These are phyloP conservation scores for Dioszegia aurantiaca DNA, from an alignment of 768 basidiomycete species.

Conservation along the genomic window DNA sequence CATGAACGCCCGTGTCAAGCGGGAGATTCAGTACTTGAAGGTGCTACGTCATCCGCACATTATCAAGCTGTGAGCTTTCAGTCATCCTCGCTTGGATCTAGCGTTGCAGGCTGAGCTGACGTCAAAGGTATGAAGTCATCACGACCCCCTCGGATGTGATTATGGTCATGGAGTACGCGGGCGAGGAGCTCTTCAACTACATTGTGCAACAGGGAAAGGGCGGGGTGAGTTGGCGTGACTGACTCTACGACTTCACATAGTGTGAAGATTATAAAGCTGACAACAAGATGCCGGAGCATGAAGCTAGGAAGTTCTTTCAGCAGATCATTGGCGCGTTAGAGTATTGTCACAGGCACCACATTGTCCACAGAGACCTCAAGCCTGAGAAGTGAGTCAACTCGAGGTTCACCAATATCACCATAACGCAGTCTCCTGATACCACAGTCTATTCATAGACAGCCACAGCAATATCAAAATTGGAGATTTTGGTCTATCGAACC, in stretches of 20 bases:
- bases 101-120: too few species aligned
- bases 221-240: conserved; percentile 39
- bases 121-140: conserved; percentile 65
- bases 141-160: conserved; percentile 94
- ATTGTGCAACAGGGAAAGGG: conserved; percentile 79
- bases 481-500: conserved; percentile 96
- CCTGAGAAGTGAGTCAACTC: conserved; percentile 70
- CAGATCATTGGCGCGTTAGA: conserved; percentile 97
- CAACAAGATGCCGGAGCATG: conserved; percentile 72
- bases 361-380: conserved; percentile 96
- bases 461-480: conserved; percentile 78
- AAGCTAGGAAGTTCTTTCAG: conserved; percentile 92
- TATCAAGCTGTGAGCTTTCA: conserved; percentile 89
- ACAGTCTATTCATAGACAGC: conserved; percentile 53
- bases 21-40: conserved; percentile 96
- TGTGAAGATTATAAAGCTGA: too few species aligned
- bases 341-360: conserved; percentile 92
- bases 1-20: conserved; percentile 84
- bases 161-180: conserved; percentile 94
- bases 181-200: conserved; percentile 96
- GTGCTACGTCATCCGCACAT: conserved; percentile 93
- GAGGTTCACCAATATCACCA: background rate
- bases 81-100: background rate
- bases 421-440: conserved; percentile 73
- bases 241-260: too few species aligned